Evolutionary conservation across 768 basidiomycete species (phyloP), one percentile per base, ranked within the genome.

Genomic region (Lepiota brunneoincarnata): DNA sequence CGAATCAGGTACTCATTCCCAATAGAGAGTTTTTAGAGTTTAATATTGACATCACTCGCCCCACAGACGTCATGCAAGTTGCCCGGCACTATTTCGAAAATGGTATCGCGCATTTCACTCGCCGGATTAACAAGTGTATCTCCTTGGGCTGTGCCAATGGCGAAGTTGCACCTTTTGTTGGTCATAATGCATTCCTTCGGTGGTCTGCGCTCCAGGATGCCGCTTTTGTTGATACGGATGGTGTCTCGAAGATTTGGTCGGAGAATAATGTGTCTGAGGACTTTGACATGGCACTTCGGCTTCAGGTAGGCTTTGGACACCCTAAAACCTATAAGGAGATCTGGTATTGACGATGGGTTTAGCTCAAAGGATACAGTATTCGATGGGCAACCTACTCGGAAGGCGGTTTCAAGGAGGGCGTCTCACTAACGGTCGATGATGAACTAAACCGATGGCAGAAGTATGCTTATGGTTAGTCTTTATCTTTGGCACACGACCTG

Each of bases 371-470:
- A 0, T 91, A 89, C 64, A 83, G 81, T 59, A 89, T 91, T 58
- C 84, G 88, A 41, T 87, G 89, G 92, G 87, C 91, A 24, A 90
- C 89, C 0, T 95, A 95, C 67, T 87, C 84, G 1, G 79, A 88
- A 18, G 84, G 91, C 44, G 88, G 83, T 1, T 95, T 94, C 75
- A 89, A 93, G 72, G 93, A 96, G 63, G 93, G 93, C 58, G 93
- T 96, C 17, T 90, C 88, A 0, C 73, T 96, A 14, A 94, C 93
- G 0, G 85, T 84, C 51, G 91, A 93, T 48, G 93, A 96, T 62
- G 93, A 96, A 67, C 72, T 96, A 7, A 94, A 94, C 61, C 70
- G 93, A 2, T 96, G 93, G 93, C 91, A 94, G 58, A 96, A 94
- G 65, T 91, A 91, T 57, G 75, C 87, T 0, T 90, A 89, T 69